These are phyloP conservation scores for Linderina pennispora DNA, from an alignment of 192 early-diverging fungal genomes.

Conservation along the genomic window DNA sequence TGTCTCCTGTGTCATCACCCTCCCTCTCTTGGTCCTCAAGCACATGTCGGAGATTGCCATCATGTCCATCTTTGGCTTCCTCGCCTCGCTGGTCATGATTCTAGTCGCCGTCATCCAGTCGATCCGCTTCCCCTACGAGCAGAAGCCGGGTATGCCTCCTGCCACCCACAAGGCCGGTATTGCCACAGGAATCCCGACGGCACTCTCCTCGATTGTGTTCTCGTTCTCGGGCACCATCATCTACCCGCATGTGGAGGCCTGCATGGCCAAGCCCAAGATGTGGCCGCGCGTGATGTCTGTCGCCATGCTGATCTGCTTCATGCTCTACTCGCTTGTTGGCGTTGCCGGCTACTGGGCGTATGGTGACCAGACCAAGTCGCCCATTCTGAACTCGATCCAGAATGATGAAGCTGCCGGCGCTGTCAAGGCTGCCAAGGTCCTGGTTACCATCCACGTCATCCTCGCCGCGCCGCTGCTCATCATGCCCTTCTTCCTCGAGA, in stretches of 20 bases:
- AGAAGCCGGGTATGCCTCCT: constrained; percentile 17
- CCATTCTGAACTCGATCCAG: constrained; percentile 62
- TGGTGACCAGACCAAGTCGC: constrained; percentile 54
- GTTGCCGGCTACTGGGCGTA: constrained; percentile 67
- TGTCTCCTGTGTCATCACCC: constrained; percentile 49
- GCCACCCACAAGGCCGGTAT: constrained; percentile 23
- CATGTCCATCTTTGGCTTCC: constrained; percentile 58
- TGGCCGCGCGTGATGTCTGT: constrained; percentile 57
- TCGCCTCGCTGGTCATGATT: constrained; percentile 63
- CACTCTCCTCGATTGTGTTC: constrained; percentile 65
- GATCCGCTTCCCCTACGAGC: constrained; percentile 29
- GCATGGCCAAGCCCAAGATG: constrained; percentile 63
- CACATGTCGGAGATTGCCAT: constrained; percentile 73
- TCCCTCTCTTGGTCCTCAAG: constrained; percentile 64
- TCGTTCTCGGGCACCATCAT: constrained; percentile 72
- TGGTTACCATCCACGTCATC: constrained; percentile 73
- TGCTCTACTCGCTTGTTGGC: constrained; percentile 61
- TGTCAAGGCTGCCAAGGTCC: constrained; percentile 54
- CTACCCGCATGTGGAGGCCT: constrained; percentile 71
- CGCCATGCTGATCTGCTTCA: constrained; percentile 53
- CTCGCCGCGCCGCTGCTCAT: constrained; percentile 71
- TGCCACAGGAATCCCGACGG: constrained; percentile 50
- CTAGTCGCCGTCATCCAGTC: constrained; percentile 53
- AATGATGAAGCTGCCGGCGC: too few relatives aligned
- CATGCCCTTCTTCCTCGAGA: constrained; percentile 58